phyloP scores from a whole-genome alignment of 257 asterid genomes.

The Fraxinus cuspidata region DNA sequence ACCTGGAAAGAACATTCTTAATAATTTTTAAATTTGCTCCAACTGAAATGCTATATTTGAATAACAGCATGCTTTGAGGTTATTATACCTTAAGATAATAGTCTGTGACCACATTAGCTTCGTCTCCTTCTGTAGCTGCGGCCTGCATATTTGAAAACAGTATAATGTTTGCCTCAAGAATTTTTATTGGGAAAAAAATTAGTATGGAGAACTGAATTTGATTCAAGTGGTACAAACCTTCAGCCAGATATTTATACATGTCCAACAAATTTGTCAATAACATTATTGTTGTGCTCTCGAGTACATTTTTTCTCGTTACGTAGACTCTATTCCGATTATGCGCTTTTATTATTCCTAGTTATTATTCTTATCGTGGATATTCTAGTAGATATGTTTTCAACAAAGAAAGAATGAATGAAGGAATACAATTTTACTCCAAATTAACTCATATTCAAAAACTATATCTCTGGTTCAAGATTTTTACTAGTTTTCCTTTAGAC shows the following conservation, averaged over 20 bases:
- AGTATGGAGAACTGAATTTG: background rate
- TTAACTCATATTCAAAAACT: background rate
- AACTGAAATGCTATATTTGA: background rate
- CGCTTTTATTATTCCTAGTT: no score
- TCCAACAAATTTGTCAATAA: background rate
- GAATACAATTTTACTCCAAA: background rate
- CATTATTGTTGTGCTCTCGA: background rate
- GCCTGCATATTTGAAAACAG: slow-evolving; percentile 27
- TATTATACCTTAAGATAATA: slow-evolving; percentile 38
- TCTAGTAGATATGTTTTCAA: background rate
- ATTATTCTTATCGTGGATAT: background rate
- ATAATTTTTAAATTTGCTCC: background rate
- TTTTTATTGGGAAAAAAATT: background rate
- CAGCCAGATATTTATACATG: background rate
- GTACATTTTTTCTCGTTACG: background rate
- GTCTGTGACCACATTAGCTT: slow-evolving; percentile 40
- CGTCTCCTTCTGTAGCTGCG: slow-evolving; percentile 43
- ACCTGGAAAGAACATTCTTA: slow-evolving; percentile 17
- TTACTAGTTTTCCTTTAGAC: background rate
- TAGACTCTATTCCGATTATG: background rate
- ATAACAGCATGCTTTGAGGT: background rate
- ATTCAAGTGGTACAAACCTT: background rate
- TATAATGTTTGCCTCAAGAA: background rate
- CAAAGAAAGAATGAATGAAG: background rate
- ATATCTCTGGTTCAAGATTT: background rate